Evolutionary conservation across 352 stramenopile genomes (phyloP).

Genomic region (Globisporangium radiosum): DNA sequence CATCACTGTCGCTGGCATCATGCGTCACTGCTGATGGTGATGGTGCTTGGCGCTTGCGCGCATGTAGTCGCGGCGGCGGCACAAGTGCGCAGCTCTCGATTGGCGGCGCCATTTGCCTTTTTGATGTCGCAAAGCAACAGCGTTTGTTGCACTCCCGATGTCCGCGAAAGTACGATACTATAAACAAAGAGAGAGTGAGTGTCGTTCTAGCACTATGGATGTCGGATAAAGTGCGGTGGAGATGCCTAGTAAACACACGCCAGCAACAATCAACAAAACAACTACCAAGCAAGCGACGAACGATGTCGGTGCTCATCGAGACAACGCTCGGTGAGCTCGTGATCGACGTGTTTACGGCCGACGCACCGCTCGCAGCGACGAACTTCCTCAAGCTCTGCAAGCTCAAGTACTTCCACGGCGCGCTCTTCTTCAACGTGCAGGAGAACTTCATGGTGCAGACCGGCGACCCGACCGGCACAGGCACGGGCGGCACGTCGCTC

Average conservation of each 20-base stretch:
- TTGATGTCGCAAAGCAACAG: too few species aligned
- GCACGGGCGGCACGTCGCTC: slow-evolving; percentile 91
- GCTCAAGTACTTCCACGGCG: slow-evolving; percentile 92
- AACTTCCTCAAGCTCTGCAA: slow-evolving; percentile 97
- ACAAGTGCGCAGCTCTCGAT: slow-evolving; percentile 31
- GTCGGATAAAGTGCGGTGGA: neutral
- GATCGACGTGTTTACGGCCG: slow-evolving; percentile 88
- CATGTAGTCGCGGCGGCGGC: slow-evolving; percentile 33
- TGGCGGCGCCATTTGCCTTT: neutral
- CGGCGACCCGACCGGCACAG: slow-evolving; percentile 89
- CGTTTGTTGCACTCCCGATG: too few species aligned
- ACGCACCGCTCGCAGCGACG: slow-evolving; percentile 68
- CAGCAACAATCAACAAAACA: neutral
- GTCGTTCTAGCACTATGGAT: too few species aligned
- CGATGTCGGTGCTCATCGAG: slow-evolving; percentile 92
- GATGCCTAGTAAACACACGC: neutral
- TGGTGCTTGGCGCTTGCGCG: slow-evolving; percentile 33
- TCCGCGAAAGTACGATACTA: too few species aligned
- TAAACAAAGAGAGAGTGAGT: too few species aligned
- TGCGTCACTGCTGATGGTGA: neutral
- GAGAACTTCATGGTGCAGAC: slow-evolving; percentile 93
- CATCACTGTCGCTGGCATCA: neutral
- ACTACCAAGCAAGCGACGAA: neutral
- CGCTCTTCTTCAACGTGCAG: slow-evolving; percentile 95
- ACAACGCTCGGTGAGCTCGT: slow-evolving; percentile 89